Evolutionary conservation across 2,329 filamentous ascomycete species (phyloP), one percentile per base, ranked within the genome.

Genomic region (Pyrenophora graminea): DNA sequence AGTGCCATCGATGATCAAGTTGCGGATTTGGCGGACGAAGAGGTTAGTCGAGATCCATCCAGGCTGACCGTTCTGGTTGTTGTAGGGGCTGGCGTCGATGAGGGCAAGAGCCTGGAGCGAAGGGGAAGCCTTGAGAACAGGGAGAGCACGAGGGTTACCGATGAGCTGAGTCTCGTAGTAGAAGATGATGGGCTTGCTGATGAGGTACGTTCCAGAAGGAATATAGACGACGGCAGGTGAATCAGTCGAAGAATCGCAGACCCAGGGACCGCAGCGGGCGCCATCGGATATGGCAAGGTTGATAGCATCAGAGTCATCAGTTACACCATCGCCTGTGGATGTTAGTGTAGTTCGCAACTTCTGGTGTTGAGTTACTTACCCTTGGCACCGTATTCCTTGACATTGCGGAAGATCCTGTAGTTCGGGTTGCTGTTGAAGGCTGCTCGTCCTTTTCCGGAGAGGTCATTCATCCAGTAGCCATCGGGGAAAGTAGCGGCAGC

Each of bases 161-260:
- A 86, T 77, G 7, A 88, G 70, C 61, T 85, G 80, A 2, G 85
- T 87, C 59, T 82, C 81, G 72, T 87, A 88, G 62, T 84, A 86
- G 61, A 84, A 78, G 51, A 85, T 76, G 54, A 88, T 83, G 0
- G 82, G 76, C 1, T 75, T 73, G 45, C 53, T 53, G 37, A 72
- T 65, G 39, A 69, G 51, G 59, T 89, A 89, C 0, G 80, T 85
- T 37, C 84, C 84, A 37, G 79, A 76, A 2, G 80, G 82, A 59
- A 84, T 82, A 67, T 84, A 85, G 8, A 85, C 77, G 30, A 84
- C 73, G 3, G 80, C 82, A 3, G 82, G 82, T 2, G 78, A 79
- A 2, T 76, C 78, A 1, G 82, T 83, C 2, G 78, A 72, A 1
- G 76, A 78, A 10, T 66, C 58, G 60, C 78, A 78, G 7, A 68